Evolutionary conservation across 2,329 filamentous ascomycete species (phyloP), one percentile per base, ranked within the genome.

Genomic region (Cryphonectria japonica): DNA sequence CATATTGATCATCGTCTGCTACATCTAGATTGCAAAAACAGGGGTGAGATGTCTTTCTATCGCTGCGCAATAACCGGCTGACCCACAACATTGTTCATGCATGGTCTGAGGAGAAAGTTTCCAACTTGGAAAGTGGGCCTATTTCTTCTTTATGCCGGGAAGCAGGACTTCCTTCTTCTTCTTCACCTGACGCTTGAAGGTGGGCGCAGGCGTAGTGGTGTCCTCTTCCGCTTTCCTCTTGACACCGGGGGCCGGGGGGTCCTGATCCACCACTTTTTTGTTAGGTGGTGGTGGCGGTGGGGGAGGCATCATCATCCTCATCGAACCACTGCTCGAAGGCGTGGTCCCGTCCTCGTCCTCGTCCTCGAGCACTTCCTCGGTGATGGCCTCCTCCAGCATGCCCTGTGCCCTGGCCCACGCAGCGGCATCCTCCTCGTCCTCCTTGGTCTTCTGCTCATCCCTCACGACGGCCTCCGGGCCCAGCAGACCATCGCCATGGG

Each of bases 61-160:
- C 2, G 29, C 26, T 59, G 29, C 7, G 26, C 14, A 13, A 59
- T 29, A 4, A 14, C 1, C 6, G 14, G 14, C 9, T 39, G 37
- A 1, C 29, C 2, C 5, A 4, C 3, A 5, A 16, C 26, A 59
- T 19, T 11, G 37, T 13, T 8, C 37, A 8, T 59, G 7, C 26
- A 57, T 29, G 26, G 32, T 16, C 26, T 29, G 52, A 3, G 37
- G 37, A 54, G 13, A 19, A 57, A 57, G 9, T 19, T 32, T 57
- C 14, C 22, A 32, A 14, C 2, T 32, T 59, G 46, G 19, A 16
- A 59, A 8, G 14, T 19, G 0, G 29, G 34, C 14, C 39, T 64
- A 64, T 46, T 94, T 95, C 85, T 93, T 96, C 85, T 97, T 98
- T 76, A 98, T 95, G 0, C 95, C 94, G 65, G 97, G 81, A 32